A percentile compares a stretch with the other conserved stretches of the same genome.
Evolutionary conservation across 768 basidiomycete genomes (phyloP).

Genomic region (Myochromella boudieri): DNA sequence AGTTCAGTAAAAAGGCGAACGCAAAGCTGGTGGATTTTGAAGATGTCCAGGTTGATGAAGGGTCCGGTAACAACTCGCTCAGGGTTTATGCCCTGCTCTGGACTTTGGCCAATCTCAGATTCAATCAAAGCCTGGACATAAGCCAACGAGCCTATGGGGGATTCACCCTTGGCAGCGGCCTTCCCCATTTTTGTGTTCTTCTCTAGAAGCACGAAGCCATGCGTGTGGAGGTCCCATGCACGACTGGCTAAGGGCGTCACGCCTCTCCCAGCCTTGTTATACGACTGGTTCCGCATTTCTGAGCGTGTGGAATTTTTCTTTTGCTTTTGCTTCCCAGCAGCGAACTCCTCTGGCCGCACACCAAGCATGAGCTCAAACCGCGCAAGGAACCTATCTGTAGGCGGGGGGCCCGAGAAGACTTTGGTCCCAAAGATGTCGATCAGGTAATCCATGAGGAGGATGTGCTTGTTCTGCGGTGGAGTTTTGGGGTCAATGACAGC

Average conservation of each 20-base stretch:
- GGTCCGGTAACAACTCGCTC: slow-evolving; percentile 8
- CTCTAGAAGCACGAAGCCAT: neutral
- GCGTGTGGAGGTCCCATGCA: neutral
- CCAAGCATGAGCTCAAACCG: slow-evolving; percentile 6
- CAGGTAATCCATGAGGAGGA: too few relatives aligned
- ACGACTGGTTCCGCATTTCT: neutral
- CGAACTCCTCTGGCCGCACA: slow-evolving; percentile 2
- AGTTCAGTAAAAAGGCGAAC: slow-evolving; percentile 7
- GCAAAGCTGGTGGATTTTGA: slow-evolving; percentile 13
- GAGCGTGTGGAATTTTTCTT: neutral
- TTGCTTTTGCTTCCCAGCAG: neutral
- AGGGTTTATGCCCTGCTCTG: neutral
- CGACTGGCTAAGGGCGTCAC: neutral
- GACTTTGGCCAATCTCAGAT: neutral
- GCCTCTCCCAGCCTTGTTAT: neutral
- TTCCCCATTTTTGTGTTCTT: neutral
- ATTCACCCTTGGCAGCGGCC: neutral
- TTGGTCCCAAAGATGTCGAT: neutral
- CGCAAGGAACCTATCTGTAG: neutral
- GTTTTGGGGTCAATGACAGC: too few relatives aligned
- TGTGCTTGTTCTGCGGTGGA: too few relatives aligned
- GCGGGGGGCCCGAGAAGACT: slow-evolving; percentile 9
- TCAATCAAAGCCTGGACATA: neutral
- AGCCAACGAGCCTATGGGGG: neutral
- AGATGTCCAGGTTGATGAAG: slow-evolving; percentile 7